Conservation (phyloP, 805 yeast genomes). For the Schwanniomyces vanrijiae region DNA sequence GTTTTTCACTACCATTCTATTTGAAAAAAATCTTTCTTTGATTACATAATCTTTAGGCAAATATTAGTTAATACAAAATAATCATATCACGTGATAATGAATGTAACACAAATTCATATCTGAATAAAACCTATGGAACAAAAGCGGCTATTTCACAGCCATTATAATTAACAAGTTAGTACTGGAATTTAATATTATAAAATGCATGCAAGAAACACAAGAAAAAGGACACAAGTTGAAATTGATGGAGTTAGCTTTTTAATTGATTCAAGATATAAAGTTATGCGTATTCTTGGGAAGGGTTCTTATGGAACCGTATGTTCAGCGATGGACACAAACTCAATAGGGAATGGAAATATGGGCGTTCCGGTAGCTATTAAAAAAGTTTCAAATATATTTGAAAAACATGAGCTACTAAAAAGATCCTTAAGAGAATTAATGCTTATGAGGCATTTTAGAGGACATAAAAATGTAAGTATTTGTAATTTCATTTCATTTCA, state of each 20-base stretch:
- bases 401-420: constrained; percentile 63
- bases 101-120: neutral
- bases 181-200: too few species aligned
- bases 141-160: neutral
- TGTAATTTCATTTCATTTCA: neutral
- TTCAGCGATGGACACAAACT: constrained; percentile 58
- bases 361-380: constrained; percentile 67
- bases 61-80: neutral
- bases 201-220: neutral
- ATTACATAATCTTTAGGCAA: neutral
- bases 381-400: constrained; percentile 71
- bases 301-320: constrained; percentile 90
- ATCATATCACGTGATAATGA: neutral
- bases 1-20: neutral
- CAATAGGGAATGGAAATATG: neutral
- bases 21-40: neutral
- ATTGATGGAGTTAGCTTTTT: constrained; percentile 57
- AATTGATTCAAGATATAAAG: constrained; percentile 59
- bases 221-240: neutral
- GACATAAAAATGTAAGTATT: constrained; percentile 66
- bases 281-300: constrained; percentile 64
- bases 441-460: constrained; percentile 78
- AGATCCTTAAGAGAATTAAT: constrained; percentile 84
- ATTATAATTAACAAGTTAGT: neutral
- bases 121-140: neutral